A percentile compares a stretch with the other conserved stretches of the same genome.
Conservation (phyloP, 225 moss, liverwort and hornwort species). For the Bryoerythrophyllum caledonicum region DNA sequence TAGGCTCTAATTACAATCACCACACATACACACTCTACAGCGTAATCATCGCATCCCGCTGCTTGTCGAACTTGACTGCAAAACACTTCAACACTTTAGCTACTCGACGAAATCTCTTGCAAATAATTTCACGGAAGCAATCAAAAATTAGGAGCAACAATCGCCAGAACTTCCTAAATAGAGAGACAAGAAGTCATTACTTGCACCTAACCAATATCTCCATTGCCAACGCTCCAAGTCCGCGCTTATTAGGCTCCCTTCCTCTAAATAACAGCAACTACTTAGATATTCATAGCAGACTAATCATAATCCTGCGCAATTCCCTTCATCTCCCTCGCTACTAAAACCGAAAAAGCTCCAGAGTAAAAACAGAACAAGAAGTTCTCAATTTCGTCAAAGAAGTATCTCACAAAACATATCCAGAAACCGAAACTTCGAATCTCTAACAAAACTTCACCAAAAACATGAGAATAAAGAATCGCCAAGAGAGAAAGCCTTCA, state of each 20-base stretch:
- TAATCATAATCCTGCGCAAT: constrained; percentile 2
- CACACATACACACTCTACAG: neutral
- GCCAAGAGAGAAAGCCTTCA: neutral
- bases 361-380: neutral
- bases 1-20: neutral
- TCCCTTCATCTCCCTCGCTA: constrained; percentile 5
- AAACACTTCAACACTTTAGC: constrained; percentile 2
- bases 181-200: constrained; percentile 12
- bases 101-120: constrained; percentile 2
- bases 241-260: neutral
- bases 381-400: neutral
- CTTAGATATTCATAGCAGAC: neutral
- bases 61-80: constrained; percentile 14
- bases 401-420: neutral
- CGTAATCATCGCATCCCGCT: constrained; percentile 8
- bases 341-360: neutral
- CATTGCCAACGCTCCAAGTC: constrained; percentile 4
- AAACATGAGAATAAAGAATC: constrained; percentile 5
- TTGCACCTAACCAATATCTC: neutral
- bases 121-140: neutral
- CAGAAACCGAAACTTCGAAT: neutral
- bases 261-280: neutral
- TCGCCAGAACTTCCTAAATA: neutral
- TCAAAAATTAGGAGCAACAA: neutral
- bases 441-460: neutral